A percentile compares a stretch with the other conserved stretches of the same genome.
These are phyloP conservation scores for Acacia crassicarpa DNA, from an alignment of 306 rosid species.

Conservation along the genomic window DNA sequence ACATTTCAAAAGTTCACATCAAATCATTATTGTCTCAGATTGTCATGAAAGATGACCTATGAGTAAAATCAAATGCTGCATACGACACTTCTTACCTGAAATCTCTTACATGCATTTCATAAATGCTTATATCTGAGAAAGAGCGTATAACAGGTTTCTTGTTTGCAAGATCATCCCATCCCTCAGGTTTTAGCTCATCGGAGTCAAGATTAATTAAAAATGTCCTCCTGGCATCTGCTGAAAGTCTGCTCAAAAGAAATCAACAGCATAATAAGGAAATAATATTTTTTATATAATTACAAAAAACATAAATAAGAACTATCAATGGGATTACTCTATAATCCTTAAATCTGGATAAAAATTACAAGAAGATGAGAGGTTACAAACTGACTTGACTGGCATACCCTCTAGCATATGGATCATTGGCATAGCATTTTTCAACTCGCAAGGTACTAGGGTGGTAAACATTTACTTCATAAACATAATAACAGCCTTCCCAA, in stretches of 20 bases:
- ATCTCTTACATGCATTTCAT: slow-evolving; percentile 89
- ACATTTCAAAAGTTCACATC: slow-evolving; percentile 12
- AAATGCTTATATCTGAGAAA: slow-evolving; percentile 83
- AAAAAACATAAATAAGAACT: background rate
- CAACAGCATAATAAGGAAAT: slow-evolving; percentile 16
- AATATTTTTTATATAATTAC: background rate
- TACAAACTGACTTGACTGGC: slow-evolving; percentile 36
- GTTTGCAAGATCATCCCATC: slow-evolving; percentile 72
- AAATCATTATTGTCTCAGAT: slow-evolving; percentile 4
- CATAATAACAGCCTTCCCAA: slow-evolving; percentile 93
- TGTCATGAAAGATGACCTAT: slow-evolving; percentile 17
- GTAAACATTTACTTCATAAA: slow-evolving; percentile 82
- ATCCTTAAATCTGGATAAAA: slow-evolving; percentile 33
- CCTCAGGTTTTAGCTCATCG: slow-evolving; percentile 66
- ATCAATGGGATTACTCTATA: slow-evolving; percentile 6
- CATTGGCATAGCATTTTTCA: slow-evolving; percentile 80
- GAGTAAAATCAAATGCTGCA: slow-evolving; percentile 20
- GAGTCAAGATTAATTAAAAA: slow-evolving; percentile 64
- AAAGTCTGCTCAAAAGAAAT: slow-evolving; percentile 64
- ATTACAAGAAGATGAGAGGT: slow-evolving; percentile 32
- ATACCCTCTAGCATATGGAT: slow-evolving; percentile 98
- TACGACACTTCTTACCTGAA: slow-evolving; percentile 60
- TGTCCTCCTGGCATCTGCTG: slow-evolving; percentile 72
- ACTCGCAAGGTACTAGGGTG: slow-evolving; percentile 75
- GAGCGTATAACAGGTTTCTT: slow-evolving; percentile 67